phyloP scores from a whole-genome alignment of 1,284 basidiomycete species.

The Stereum hirsutum region DNA sequence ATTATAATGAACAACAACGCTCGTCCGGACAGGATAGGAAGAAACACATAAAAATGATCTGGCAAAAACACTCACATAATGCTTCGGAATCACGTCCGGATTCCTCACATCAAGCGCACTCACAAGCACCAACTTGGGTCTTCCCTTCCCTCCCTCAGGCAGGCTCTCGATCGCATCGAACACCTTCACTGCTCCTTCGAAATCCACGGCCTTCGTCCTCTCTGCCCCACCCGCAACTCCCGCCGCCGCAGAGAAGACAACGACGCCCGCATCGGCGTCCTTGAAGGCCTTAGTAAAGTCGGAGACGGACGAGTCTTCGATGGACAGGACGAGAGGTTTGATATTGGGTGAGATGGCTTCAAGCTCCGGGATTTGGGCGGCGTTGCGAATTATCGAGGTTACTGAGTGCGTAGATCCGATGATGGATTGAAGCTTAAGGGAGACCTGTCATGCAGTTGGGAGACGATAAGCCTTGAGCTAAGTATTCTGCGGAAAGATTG shows the following conservation, averaged over 20 bases:
- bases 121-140: slow-evolving; percentile 54
- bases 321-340: slow-evolving; percentile 45
- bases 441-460: slow-evolving; percentile 32
- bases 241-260: slow-evolving; percentile 64
- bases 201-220: slow-evolving; percentile 60
- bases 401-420: slow-evolving; percentile 33
- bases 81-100: slow-evolving; percentile 37
- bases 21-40: too few relatives aligned
- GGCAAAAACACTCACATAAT: slow-evolving; percentile 41
- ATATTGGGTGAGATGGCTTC: slow-evolving; percentile 28
- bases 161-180: slow-evolving; percentile 62
- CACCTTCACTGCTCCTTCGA: slow-evolving; percentile 63
- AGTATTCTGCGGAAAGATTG: background rate
- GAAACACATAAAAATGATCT: too few relatives aligned
- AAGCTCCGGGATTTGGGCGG: slow-evolving; percentile 39
- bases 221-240: slow-evolving; percentile 60
- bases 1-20: too few relatives aligned
- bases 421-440: slow-evolving; percentile 42
- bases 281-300: slow-evolving; percentile 43
- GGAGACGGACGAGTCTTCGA: slow-evolving; percentile 42
- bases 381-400: slow-evolving; percentile 48
- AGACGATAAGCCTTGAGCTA: background rate
- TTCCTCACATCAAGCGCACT: slow-evolving; percentile 60
- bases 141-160: slow-evolving; percentile 29
- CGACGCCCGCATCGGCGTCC: slow-evolving; percentile 38